Conservation (phyloP, 345 rosid species). For the Punica granatum region DNA sequence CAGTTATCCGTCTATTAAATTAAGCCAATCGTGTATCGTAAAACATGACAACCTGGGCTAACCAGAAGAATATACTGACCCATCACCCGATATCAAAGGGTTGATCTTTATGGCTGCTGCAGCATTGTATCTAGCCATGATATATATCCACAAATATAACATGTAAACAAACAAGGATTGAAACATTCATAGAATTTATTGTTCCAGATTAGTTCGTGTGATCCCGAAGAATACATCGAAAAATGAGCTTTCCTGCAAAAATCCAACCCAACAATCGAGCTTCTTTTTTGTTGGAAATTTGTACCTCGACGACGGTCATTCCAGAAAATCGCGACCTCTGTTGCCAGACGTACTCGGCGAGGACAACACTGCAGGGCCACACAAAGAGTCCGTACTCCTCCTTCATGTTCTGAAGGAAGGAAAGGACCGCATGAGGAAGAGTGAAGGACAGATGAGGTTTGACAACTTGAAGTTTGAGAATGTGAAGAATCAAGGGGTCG, state of each 20-base stretch:
- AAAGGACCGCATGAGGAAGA: not conserved
- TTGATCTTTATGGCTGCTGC: too few relatives aligned
- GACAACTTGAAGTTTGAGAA: not conserved
- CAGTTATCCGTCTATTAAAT: too few relatives aligned
- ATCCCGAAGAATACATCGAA: not conserved
- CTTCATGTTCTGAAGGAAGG: constrained; percentile 51
- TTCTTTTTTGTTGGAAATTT: too few relatives aligned
- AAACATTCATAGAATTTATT: too few relatives aligned
- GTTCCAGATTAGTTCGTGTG: too few relatives aligned
- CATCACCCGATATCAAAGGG: too few relatives aligned
- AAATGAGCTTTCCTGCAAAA: not conserved
- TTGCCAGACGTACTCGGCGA: constrained; percentile 94
- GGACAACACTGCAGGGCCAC: constrained; percentile 82
- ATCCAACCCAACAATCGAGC: not conserved
- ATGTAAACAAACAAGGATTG: too few relatives aligned
- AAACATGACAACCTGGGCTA: too few relatives aligned
- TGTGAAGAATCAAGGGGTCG: not conserved
- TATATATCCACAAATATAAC: too few relatives aligned
- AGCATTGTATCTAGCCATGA: too few relatives aligned
- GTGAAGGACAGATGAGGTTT: not conserved
- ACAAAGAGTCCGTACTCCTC: constrained; percentile 86
- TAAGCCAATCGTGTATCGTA: too few relatives aligned
- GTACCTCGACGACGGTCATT: constrained; percentile 55
- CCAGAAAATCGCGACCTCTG: constrained; percentile 54
- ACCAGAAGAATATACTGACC: too few relatives aligned